Evolutionary conservation across 2,329 filamentous ascomycete genomes (phyloP).

Genomic region (Furcasterigmium furcatum): DNA sequence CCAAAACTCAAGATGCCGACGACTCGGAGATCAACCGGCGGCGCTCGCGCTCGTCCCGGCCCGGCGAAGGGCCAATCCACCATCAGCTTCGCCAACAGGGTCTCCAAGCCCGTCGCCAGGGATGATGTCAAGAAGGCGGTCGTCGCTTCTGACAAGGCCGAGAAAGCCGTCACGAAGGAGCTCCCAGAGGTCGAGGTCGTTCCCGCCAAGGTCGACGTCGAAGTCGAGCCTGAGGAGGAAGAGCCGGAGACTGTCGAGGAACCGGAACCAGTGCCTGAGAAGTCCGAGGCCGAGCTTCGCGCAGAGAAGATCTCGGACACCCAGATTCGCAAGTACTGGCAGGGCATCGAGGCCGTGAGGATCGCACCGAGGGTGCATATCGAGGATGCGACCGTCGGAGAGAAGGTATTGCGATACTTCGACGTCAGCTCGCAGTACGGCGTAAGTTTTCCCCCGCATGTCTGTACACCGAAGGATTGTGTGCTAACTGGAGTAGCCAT

Average conservation of each 20-base stretch:
- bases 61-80: constrained; percentile 48
- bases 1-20: constrained; percentile 35
- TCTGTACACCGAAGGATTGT: background rate
- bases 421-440: constrained; percentile 91
- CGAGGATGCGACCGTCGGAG: constrained; percentile 63
- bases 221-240: constrained; percentile 16
- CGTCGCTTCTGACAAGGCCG: constrained; percentile 19
- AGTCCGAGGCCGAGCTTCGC: constrained; percentile 47
- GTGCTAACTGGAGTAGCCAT: constrained; percentile 57
- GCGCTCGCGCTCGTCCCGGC: constrained; percentile 27
- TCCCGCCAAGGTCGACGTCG: constrained; percentile 15
- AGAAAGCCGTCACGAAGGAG: constrained; percentile 15
- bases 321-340: constrained; percentile 78
- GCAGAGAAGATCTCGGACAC: constrained; percentile 65
- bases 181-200: constrained; percentile 11
- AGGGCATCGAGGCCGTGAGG: constrained; percentile 64
- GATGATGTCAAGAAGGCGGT: constrained; percentile 44
- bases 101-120: constrained; percentile 47
- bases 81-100: constrained; percentile 54
- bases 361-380: constrained; percentile 75
- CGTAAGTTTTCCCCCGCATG: constrained; percentile 66
- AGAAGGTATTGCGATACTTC: constrained; percentile 89
- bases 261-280: constrained; percentile 25
- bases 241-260: constrained; percentile 22
- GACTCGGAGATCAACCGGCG: constrained; percentile 44